These are phyloP conservation scores for Monosporascus sp. DNA, from an alignment of 2,329 filamentous ascomycete species.

Conservation along the genomic window DNA sequence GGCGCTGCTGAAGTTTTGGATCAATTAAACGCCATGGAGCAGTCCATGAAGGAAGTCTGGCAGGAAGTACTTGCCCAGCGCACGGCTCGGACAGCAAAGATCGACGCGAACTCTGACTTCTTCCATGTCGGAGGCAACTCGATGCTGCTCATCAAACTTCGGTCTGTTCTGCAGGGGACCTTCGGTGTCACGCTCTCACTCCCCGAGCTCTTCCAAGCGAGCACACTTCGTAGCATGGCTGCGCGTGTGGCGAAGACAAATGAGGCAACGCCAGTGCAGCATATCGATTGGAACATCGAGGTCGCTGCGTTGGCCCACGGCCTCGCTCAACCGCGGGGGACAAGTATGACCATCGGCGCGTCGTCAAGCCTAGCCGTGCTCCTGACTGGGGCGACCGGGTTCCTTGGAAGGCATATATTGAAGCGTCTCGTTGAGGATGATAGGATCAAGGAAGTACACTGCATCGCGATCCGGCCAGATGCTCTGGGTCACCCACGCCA, in stretches of 20 bases:
- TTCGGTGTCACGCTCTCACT: slow-evolving; percentile 29
- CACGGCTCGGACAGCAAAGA: slow-evolving; percentile 2
- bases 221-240: slow-evolving; percentile 35
- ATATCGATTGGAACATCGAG: slow-evolving; percentile 33
- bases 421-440: slow-evolving; percentile 25
- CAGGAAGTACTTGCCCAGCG: slow-evolving; percentile 13
- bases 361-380: slow-evolving; percentile 17
- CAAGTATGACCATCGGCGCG: background rate
- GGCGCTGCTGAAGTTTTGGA: background rate
- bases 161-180: slow-evolving; percentile 23
- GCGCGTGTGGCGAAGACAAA: background rate
- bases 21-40: background rate
- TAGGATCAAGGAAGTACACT: slow-evolving; percentile 32
- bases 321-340: background rate
- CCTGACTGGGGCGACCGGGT: slow-evolving; percentile 33
- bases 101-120: slow-evolving; percentile 28
- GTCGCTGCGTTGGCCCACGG: slow-evolving; percentile 8
- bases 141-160: slow-evolving; percentile 33
- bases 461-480: slow-evolving; percentile 30
- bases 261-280: too few species aligned
- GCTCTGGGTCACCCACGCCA: background rate
- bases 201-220: slow-evolving; percentile 30
- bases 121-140: slow-evolving; percentile 38
- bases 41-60: slow-evolving; percentile 8
- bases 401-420: slow-evolving; percentile 33